Evolutionary conservation across 2,329 filamentous ascomycete genomes (phyloP).

Genomic region (Colletotrichum sansevieriae): DNA sequence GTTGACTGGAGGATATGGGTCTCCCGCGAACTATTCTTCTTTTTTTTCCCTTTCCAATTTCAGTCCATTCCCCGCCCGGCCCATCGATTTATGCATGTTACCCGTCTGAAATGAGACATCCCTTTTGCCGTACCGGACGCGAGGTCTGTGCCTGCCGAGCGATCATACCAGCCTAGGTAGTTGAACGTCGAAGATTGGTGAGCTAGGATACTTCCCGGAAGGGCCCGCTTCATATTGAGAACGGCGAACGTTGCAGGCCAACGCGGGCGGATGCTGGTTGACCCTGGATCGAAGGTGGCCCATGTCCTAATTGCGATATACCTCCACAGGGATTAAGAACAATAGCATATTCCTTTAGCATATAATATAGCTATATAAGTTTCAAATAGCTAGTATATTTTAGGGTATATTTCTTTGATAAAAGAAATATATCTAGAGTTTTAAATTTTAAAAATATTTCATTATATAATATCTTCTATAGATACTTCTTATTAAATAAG

Average conservation of each 20-base stretch:
- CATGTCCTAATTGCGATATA: conserved; percentile 30
- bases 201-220: conserved; percentile 32
- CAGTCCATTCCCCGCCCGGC: conserved; percentile 12
- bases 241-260: conserved; percentile 39
- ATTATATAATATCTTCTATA: no score
- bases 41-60: neutral
- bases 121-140: conserved; percentile 26
- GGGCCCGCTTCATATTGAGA: conserved; percentile 40
- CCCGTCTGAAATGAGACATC: conserved; percentile 21
- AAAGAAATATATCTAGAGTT: no score
- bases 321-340: no score
- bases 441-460: no score
- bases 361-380: no score
- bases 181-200: conserved; percentile 16
- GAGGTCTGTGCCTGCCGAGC: conserved; percentile 35
- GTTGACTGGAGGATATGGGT: neutral
- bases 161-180: conserved; percentile 30
- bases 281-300: conserved; percentile 29
- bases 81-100: conserved; percentile 25
- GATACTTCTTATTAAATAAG: no score
- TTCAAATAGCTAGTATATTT: no score
- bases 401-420: no score
- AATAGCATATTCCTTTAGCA: no score
- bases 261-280: conserved; percentile 35
- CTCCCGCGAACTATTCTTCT: neutral